Percentiles rank a stretch among this genome's conserved stretches.
Evolutionary conservation across 1,284 basidiomycete genomes (phyloP).

Genomic region (Leccinum pallidistipes): DNA sequence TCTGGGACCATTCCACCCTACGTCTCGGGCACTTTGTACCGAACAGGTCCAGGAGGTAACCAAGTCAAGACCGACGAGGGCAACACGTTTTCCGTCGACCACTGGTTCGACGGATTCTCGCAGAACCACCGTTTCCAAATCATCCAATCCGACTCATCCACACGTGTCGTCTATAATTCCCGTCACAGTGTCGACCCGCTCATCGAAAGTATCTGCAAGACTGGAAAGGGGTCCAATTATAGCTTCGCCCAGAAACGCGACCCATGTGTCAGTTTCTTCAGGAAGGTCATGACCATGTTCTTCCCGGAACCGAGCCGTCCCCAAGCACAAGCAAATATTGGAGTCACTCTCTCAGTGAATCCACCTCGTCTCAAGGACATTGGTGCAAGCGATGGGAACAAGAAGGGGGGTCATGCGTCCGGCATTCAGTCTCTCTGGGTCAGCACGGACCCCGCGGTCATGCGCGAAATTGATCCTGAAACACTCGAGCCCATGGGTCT

Average conservation of each 20-base stretch:
- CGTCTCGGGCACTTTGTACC: constrained; percentile 31
- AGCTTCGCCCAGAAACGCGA: constrained; percentile 34
- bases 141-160: constrained; percentile 21
- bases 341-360: constrained; percentile 34
- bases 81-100: constrained; percentile 24
- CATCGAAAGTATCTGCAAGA: constrained; percentile 29
- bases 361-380: constrained; percentile 27
- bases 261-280: constrained; percentile 32
- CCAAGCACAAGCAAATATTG: constrained; percentile 21
- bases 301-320: constrained; percentile 14
- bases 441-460: constrained; percentile 31
- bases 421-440: constrained; percentile 34
- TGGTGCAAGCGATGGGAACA: constrained; percentile 14
- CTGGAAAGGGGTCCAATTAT: constrained; percentile 19
- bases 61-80: constrained; percentile 23
- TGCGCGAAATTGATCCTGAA: constrained; percentile 37
- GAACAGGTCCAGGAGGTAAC: constrained; percentile 30
- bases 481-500: constrained; percentile 37
- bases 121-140: constrained; percentile 37
- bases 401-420: constrained; percentile 27
- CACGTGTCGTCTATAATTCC: constrained; percentile 32
- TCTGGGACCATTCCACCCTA: constrained; percentile 32
- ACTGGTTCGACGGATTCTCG: constrained; percentile 35
- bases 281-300: constrained; percentile 33
- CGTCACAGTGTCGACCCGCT: constrained; percentile 29